Base-by-base conservation (phyloP, 2,329 filamentous ascomycete genomes). In the Fusarium sp. region DNA sequence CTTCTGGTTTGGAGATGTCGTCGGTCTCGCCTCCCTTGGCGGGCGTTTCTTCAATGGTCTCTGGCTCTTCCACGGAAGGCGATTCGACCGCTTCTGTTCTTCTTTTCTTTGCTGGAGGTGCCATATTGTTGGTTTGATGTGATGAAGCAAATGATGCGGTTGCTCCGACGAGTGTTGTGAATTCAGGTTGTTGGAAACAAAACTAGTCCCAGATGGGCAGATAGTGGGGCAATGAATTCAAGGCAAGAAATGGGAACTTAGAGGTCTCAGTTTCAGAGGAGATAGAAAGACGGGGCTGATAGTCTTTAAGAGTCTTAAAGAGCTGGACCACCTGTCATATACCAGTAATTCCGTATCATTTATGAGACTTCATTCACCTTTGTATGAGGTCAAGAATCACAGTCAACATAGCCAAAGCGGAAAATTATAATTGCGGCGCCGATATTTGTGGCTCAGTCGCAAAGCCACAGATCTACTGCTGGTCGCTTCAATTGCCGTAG, bases 81-180 rank as follows among this genome's bases (percentile, higher is more conserved):
- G 58, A 25, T 31, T 44, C 42, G 4, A 50, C 63, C n/a, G 58
- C 59, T 10, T 61, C 55, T 4, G 73, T 75, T 59, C 75, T 72
- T 64, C 74, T 64, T 61, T 74, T 76, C 62, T 77, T 77, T 31
- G 71, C 66, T 25, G 74, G 74, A 25, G 76, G 73, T 6, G 74
- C 69, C 76, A 78, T 78, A 25, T 14, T 58, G 61, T 33, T 29
- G 8, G 20, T 36, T 27, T 56, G 46, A 31, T 61, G 46, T 34
- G 61, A 31, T 63, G 56, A 38, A 36, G 56, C 25, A 31, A 46
- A 25, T 46, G 42, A 27, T 25, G 40, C 13, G 42, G 42, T 46
- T 46, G 23, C 42, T 46, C 20, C 5, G 42, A 16, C 14, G 23
- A 46, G 23, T 27, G 42, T 46, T 27, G 42, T 44, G 40, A 44